Evolutionary conservation across 129 eudicot species (phyloP), one percentile per base, ranked within the genome.

Genomic region (Silybum marianum): DNA sequence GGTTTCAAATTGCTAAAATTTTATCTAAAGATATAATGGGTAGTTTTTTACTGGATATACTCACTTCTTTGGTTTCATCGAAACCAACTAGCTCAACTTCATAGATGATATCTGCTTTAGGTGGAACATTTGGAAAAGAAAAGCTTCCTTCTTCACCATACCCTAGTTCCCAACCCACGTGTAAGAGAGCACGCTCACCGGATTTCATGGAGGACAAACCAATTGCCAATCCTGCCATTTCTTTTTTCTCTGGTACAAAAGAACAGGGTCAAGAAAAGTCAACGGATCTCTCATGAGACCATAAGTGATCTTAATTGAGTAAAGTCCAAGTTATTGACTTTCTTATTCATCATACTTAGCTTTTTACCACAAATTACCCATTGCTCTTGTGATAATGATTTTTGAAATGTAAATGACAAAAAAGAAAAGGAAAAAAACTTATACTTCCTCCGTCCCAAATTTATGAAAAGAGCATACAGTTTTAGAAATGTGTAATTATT

Each of bases 91-190:
- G 90, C 84, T 95, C 98, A 82, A 93, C 99, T 85, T 95, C 99
- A 82, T 95, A 95, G 25, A 91, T 67, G 66, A 95, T 86, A 80
- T 95, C 90, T 9, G 97, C 98, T 87, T 91, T 91, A 6, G 98
- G 99, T 70, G 99, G 98, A 26, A 95, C 99, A 86, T 95, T 93
- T 80, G 99, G 99, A 81, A 93, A 95, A 71, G 99, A 95, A 63
- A 95, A 95, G 85, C 75, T 95, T 84, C 99, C 99, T 84, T 95
- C 97, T 91, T 95, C 87, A 54, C 99, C 99, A 78, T 91, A 95
- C n/a, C 91, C 99, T 71, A 93, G 81, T 86, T 95, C 98, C 97
- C 97, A 95, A 60, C 95, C 93, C 60, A 95, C 98, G 23, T 86
- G 97, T 73, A 95, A 85, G 39, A 95, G 80, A n/a, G 97, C 92